phyloP scores from a whole-genome alignment of 352 stramenopile species.

The Phytophthora niederhauseri region DNA sequence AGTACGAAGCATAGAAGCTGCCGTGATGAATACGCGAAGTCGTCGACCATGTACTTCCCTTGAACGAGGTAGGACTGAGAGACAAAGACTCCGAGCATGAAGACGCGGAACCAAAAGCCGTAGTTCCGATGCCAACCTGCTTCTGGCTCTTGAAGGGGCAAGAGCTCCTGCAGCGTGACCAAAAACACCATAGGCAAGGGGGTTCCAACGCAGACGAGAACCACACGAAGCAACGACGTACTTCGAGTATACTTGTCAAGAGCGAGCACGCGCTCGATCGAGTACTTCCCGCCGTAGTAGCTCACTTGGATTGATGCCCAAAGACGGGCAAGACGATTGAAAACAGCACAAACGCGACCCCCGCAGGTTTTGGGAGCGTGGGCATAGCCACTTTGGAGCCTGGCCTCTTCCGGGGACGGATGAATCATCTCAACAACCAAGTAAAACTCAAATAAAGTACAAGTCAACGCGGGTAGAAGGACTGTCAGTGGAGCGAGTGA shows the following conservation, averaged over 20 bases:
- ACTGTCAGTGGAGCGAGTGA: neutral
- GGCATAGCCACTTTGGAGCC: neutral
- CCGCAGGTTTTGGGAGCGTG: neutral
- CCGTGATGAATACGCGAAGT: constrained; percentile 4
- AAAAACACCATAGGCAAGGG: constrained; percentile 22
- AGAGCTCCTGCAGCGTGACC: constrained; percentile 13
- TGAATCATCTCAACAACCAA: neutral
- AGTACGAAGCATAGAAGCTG: constrained; percentile 4
- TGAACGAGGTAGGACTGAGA: constrained; percentile 13
- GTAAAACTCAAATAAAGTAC: neutral
- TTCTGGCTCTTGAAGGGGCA: constrained; percentile 25
- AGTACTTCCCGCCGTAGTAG: constrained; percentile 31
- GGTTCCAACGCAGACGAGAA: constrained; percentile 17
- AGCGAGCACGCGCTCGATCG: constrained; percentile 20
- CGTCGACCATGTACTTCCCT: constrained; percentile 22
- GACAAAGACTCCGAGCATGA: constrained; percentile 6
- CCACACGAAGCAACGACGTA: constrained; percentile 14
- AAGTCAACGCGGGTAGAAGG: neutral
- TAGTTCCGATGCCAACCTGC: constrained; percentile 23
- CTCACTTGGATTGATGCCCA: constrained; percentile 26
- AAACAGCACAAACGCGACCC: neutral
- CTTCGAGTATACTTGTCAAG: constrained; percentile 19
- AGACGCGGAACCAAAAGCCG: constrained; percentile 24
- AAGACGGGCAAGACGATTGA: neutral
- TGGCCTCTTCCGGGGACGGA: neutral